phyloP scores from a whole-genome alignment of 768 basidiomycete genomes.

The Gymnopilus junonius region DNA sequence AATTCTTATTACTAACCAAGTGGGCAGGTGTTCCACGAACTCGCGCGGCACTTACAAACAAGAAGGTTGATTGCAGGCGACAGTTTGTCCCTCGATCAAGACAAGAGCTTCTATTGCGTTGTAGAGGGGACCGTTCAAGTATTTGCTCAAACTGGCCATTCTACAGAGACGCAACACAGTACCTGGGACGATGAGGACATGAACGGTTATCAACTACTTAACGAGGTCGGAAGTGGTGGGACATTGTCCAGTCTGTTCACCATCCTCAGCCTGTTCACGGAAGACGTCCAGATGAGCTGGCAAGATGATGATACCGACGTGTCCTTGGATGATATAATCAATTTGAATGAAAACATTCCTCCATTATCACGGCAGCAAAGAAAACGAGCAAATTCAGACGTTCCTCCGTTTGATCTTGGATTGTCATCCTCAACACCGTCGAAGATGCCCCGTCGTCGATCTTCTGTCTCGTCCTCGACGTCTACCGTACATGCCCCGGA shows the following conservation, averaged over 20 bases:
- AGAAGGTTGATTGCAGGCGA: constrained; percentile 95
- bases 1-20: neutral
- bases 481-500: constrained; percentile 67
- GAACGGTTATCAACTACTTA: constrained; percentile 95
- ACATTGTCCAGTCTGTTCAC: constrained; percentile 96
- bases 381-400: constrained; percentile 62
- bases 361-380: constrained; percentile 25
- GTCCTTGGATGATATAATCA: constrained; percentile 31
- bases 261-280: constrained; percentile 95
- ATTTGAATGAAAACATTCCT: constrained; percentile 24
- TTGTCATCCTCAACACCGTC: constrained; percentile 16
- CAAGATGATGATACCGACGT: constrained; percentile 60
- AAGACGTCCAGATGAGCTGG: constrained; percentile 92
- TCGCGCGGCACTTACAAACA: constrained; percentile 95
- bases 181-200: constrained; percentile 85
- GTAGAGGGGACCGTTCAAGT: constrained; percentile 98
- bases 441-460: constrained; percentile 41
- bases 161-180: constrained; percentile 49
- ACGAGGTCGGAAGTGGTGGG: constrained; percentile 95
- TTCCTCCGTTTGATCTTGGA: constrained; percentile 61
- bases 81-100: constrained; percentile 86
- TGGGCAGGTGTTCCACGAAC: constrained; percentile 92
- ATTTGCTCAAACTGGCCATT: constrained; percentile 72
- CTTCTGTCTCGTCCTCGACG: constrained; percentile 67
- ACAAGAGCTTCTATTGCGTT: constrained; percentile 97